phyloP scores from a whole-genome alignment of 1,139 yeast species.

The Blastobotrys indianensis region DNA sequence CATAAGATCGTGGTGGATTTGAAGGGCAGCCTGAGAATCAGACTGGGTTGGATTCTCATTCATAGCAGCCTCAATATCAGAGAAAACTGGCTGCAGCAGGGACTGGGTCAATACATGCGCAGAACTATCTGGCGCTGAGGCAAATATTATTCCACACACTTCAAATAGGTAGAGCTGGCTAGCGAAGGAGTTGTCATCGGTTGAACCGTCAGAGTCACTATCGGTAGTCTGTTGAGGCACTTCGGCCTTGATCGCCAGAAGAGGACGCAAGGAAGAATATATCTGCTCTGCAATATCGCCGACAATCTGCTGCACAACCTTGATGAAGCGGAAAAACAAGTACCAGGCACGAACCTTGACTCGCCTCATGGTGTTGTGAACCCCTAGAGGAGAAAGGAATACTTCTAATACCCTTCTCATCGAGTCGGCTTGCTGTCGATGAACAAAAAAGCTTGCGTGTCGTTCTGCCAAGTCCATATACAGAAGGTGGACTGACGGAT shows the following conservation, averaged over 20 bases:
- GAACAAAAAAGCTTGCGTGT: slow-evolving; percentile 53
- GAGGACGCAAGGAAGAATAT: slow-evolving; percentile 45
- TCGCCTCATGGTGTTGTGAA: slow-evolving; percentile 55
- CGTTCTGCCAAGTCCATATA: slow-evolving; percentile 83
- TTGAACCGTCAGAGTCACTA: slow-evolving; percentile 39
- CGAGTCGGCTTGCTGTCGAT: slow-evolving; percentile 37
- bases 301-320: slow-evolving; percentile 62
- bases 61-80: slow-evolving; percentile 56
- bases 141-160: slow-evolving; percentile 34
- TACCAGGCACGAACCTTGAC: slow-evolving; percentile 90
- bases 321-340: slow-evolving; percentile 74
- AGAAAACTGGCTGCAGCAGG: slow-evolving; percentile 75
- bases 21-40: slow-evolving; percentile 48
- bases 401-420: slow-evolving; percentile 63
- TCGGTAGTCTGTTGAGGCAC: slow-evolving; percentile 38
- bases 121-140: slow-evolving; percentile 34
- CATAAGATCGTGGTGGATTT: slow-evolving; percentile 80
- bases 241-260: slow-evolving; percentile 56
- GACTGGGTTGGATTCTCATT: slow-evolving; percentile 26
- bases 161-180: slow-evolving; percentile 82
- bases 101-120: slow-evolving; percentile 25
- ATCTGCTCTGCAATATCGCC: slow-evolving; percentile 43
- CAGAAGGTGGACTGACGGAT: slow-evolving; percentile 71
- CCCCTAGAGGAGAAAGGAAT: slow-evolving; percentile 74
- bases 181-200: slow-evolving; percentile 54